These are phyloP conservation scores for Senecio squalidus DNA, from an alignment of 140 eudicot species.

Conservation along the genomic window DNA sequence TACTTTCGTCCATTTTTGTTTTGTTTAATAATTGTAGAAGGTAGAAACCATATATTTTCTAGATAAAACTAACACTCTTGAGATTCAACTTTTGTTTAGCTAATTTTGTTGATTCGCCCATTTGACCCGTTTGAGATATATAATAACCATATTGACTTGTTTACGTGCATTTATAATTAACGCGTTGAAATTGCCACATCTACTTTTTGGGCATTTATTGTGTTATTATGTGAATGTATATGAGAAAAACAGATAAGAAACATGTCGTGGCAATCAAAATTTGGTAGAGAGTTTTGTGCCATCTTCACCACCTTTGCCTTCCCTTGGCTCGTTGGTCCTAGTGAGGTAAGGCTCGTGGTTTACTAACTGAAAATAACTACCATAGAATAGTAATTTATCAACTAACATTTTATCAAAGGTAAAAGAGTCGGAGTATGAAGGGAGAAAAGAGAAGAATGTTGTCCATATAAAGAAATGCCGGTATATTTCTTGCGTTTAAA, in stretches of 20 bases:
- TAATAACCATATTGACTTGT: no score
- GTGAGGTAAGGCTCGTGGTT: conserved; percentile 45
- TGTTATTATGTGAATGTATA: background rate
- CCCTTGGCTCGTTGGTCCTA: conserved; percentile 79
- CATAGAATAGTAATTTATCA: background rate
- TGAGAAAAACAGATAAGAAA: conserved; percentile 43
- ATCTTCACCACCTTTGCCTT: conserved; percentile 58
- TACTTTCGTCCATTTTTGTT: no score
- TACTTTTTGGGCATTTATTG: background rate
- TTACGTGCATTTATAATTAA: no score
- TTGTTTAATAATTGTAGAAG: no score
- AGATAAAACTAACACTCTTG: no score
- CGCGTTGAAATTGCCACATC: no score
- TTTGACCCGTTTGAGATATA: no score
- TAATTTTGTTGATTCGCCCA: no score
- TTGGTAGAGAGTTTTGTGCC: conserved; percentile 68
- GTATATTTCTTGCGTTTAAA: conserved; percentile 22
- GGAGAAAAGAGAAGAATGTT: conserved; percentile 73
- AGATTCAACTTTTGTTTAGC: no score
- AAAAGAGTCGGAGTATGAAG: conserved; percentile 73
- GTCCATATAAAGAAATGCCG: conserved; percentile 87
- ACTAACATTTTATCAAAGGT: conserved; percentile 40
- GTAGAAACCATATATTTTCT: no score
- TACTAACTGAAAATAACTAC: conserved; percentile 11
- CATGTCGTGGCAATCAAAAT: conserved; percentile 53